Base-by-base conservation (phyloP, 169 alveolate genomes). In the Plasmodium fragile region DNA sequence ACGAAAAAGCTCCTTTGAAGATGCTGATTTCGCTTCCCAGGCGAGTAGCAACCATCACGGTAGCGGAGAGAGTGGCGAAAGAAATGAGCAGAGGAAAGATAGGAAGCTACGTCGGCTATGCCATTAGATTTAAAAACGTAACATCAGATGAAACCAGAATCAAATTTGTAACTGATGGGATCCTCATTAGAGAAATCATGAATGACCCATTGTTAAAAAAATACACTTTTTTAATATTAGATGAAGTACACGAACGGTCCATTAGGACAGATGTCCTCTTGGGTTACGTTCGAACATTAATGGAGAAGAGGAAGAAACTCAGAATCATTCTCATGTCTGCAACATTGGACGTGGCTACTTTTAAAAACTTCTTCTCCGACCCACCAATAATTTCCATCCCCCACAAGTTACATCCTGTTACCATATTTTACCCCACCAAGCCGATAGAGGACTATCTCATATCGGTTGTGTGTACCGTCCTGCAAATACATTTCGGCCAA, bases 201-300 rank as follows among this genome's bases (percentile, higher is more conserved):
- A 89, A 96, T 30, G 98, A 97, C 71, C 95, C 94, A 5, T 85
- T 95, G 25, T 96, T 98, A 83, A 92, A 96, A 53, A 95, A 96
- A 84, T 98, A 97, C 92, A 96, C 97, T 30, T 97, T 97, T 30
- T 95, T 98, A 16, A 96, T 98, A 10, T 92, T 98, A 16, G 99
- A 98, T 96, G 99, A 98, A 94, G 98, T 98, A n/a, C 99, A 98
- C 92, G 99, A 98, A 87, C 96, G 99, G 90, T 97, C 99, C 52
- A 95, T 98, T 4, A 97, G 99, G 81, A 96, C 99, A 8, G 99
- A 98, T 93, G 97, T 98, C 36, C 95, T 98, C 39, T 92, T 98
- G 93, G 99, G 99, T 28, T 94, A 98, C 70, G 93, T 98, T 11
- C 97, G 97, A 80, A 87, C 96, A 81, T 89, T 96, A 72, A 75